A percentile compares a stretch with the other conserved stretches of the same genome.
Conservation (phyloP, 371 early-diverging fungal genomes). For the Apophysomyces trapeziformis region DNA sequence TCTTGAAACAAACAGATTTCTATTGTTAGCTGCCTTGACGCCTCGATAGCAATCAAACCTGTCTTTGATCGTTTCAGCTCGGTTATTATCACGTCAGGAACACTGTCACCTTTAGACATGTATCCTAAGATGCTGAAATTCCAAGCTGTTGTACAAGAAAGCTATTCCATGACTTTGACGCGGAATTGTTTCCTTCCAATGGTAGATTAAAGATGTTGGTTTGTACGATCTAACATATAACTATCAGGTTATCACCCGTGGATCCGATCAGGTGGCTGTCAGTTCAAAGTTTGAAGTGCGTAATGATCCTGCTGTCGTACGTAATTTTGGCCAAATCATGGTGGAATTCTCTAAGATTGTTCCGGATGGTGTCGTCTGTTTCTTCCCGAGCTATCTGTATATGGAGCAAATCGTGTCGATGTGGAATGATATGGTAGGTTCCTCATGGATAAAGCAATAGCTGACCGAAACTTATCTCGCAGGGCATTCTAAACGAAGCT, state of each 20-base stretch:
- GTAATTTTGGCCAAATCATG: conserved; percentile 99
- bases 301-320: conserved; percentile 98
- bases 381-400: conserved; percentile 99
- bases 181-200: conserved; percentile 96
- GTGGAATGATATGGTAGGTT: conserved; percentile 93
- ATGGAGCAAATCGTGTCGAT: conserved; percentile 99
- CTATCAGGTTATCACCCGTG: conserved; percentile 87
- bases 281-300: conserved; percentile 98
- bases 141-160: conserved; percentile 80
- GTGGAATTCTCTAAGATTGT: conserved; percentile 94
- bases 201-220: conserved; percentile 45
- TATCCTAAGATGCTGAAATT: conserved; percentile 98
- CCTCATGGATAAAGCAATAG: conserved; percentile 3
- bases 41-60: conserved; percentile 96
- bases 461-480: too few relatives aligned
- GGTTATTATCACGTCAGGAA: conserved; percentile 99
- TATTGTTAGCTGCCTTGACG: conserved; percentile 89
- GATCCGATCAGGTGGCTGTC: conserved; percentile 97
- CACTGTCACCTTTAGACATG: conserved; percentile 98
- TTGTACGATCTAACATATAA: background rate
- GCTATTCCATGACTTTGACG: conserved; percentile 94
- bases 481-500: conserved; percentile 93
- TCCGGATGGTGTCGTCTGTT: conserved; percentile 99
- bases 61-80: conserved; percentile 96
- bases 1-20: background rate